Base-by-base conservation (phyloP, 495 filamentous ascomycete species). In the Aspergillus funiculosus region DNA sequence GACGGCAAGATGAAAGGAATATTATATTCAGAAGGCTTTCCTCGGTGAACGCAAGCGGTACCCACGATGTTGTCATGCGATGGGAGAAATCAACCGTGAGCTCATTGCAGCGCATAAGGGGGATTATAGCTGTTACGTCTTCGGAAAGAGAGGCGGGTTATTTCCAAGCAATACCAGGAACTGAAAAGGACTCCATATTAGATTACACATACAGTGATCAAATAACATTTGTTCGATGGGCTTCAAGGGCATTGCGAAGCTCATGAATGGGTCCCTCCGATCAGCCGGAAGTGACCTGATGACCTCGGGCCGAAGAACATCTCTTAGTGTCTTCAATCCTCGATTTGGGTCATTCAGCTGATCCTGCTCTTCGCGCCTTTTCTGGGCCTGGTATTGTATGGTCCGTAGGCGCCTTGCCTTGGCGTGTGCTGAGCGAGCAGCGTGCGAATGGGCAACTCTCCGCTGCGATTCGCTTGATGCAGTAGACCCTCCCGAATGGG, bases 401-500 rank as follows among this genome's bases (percentile, higher is more conserved):
- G 46, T 59, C 15, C 56, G 52, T 5, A 51, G 46, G 15, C 52
- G 56, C 20, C 56, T 17, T 24, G 20, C 49, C 43, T 49, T 50
- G 38, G 56, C 56, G 14, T 59, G 56, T 15, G 49, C 36, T 1
- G 50, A 30, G 19, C 56, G 56, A n/a, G 56, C 56, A 1, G 53
- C 56, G 31, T 59, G 56, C n/a, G 52, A 50, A 7, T 35, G 56
- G 13, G 50, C 50, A 14, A 43, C n/a, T 14, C 39, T 56, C 7
- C 40, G 65, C 73, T 47, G 50, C 13, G 32, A 20, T 10, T 25
- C 14, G 18, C 51, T 55, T 15, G 67, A 74, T 48, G 69, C 66
- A 1, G 43, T 55, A 11, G 49, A 11, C 10, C n/a, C n/a, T n/a
- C 19, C n/a, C 17, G 43, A 18, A 18, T 17, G 13, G 3, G 26